These are phyloP conservation scores for Fusarium sp. DNA, from an alignment of 2,329 filamentous ascomycete genomes.

Conservation along the genomic window DNA sequence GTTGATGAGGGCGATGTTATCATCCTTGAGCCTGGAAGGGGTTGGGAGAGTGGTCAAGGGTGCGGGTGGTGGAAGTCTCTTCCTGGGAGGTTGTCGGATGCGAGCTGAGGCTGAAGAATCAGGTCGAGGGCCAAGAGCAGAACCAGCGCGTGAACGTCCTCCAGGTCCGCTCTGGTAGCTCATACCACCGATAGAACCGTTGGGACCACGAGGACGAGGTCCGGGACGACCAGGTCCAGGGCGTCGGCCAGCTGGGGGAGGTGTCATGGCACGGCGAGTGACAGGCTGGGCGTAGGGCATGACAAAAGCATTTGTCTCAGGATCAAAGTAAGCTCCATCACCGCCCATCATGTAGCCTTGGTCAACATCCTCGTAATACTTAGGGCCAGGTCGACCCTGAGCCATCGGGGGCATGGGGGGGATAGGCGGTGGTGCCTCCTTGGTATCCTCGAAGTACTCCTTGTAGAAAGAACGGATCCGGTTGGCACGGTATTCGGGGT, in stretches of 20 bases:
- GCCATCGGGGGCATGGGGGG: slow-evolving; percentile 46
- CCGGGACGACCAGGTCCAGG: slow-evolving; percentile 47
- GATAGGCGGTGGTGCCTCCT: slow-evolving; percentile 56
- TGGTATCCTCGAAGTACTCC: slow-evolving; percentile 95
- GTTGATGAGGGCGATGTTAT: slow-evolving; percentile 73
- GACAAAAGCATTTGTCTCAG: slow-evolving; percentile 75
- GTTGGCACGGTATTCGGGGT: slow-evolving; percentile 93
- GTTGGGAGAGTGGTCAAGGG: slow-evolving; percentile 82
- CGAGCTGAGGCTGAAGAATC: slow-evolving; percentile 70
- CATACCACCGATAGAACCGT: slow-evolving; percentile 62
- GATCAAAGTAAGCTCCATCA: slow-evolving; percentile 70
- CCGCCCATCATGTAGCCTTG: slow-evolving; percentile 74
- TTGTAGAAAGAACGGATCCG: slow-evolving; percentile 99
- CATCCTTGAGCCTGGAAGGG: slow-evolving; percentile 84
- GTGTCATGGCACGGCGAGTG: slow-evolving; percentile 92
- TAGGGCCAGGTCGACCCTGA: slow-evolving; percentile 39
- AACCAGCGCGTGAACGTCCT: slow-evolving; percentile 66
- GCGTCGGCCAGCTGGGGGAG: slow-evolving; percentile 72
- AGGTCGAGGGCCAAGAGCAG: slow-evolving; percentile 62
- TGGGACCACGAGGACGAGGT: slow-evolving; percentile 51
- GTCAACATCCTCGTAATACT: slow-evolving; percentile 81
- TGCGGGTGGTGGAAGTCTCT: slow-evolving; percentile 72
- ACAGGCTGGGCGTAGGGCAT: slow-evolving; percentile 87
- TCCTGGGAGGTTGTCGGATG: slow-evolving; percentile 53
- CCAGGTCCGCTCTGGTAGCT: slow-evolving; percentile 57